These are phyloP conservation scores for Dictyostelium brefeldianum DNA, from an alignment of 78 protist species.

Conservation along the genomic window DNA sequence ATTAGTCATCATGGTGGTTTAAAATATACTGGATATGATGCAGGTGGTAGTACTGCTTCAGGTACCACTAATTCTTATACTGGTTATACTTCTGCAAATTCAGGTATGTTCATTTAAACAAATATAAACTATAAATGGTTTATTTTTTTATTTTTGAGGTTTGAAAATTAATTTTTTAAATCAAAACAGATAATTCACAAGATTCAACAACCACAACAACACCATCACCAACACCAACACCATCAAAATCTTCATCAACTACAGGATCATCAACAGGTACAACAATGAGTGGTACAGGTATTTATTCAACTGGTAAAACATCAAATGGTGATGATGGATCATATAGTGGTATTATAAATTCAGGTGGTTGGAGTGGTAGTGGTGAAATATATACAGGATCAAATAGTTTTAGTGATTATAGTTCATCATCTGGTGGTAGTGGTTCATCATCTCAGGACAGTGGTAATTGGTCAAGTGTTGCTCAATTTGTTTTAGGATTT, in stretches of 20 bases:
- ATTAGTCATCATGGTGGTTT: no score
- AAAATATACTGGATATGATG: no score
- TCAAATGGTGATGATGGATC: background rate
- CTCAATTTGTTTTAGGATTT: constrained; percentile 27
- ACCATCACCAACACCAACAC: background rate
- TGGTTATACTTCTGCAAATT: no score
- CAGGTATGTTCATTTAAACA: no score
- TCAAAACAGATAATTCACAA: background rate
- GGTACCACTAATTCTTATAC: no score
- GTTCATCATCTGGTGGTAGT: background rate
- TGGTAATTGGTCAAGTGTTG: background rate
- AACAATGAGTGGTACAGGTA: background rate
- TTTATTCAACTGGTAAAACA: background rate
- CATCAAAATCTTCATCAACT: background rate
- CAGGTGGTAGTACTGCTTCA: no score
- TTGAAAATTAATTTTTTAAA: no score
- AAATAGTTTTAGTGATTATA: background rate
- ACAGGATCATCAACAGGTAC: constrained; percentile 3
- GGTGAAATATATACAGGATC: background rate
- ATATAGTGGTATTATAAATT: background rate
- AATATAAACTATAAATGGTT: no score
- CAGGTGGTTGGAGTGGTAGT: background rate
- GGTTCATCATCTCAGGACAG: background rate
- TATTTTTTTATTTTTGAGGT: no score
- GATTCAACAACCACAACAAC: background rate